These are phyloP conservation scores for Fusarium verticillioides DNA, from an alignment of 2,329 filamentous ascomycete genomes.

Conservation along the genomic window DNA sequence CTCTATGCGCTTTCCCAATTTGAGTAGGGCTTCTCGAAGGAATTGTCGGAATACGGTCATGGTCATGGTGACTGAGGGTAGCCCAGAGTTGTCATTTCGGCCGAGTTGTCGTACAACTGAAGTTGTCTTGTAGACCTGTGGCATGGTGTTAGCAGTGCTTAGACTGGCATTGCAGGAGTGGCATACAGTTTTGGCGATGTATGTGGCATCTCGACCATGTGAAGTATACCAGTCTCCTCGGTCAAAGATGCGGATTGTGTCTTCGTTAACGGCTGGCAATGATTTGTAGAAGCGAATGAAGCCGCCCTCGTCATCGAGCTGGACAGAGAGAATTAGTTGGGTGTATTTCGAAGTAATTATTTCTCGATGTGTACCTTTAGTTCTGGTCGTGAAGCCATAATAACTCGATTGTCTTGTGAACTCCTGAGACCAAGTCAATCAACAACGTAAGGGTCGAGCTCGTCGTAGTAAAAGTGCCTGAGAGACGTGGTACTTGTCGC, in stretches of 20 bases:
- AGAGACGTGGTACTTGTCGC: conserved; percentile 37
- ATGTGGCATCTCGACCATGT: conserved; percentile 86
- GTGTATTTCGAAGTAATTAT: background rate
- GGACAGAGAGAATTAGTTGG: conserved; percentile 4
- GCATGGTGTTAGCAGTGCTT: conserved; percentile 5
- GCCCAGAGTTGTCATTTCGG: conserved; percentile 81
- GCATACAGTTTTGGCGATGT: conserved; percentile 79
- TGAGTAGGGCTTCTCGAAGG: conserved; percentile 91
- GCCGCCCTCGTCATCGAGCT: conserved; percentile 96
- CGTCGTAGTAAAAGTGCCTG: conserved; percentile 7
- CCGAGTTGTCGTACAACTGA: conserved; percentile 93
- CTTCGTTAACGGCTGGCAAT: conserved; percentile 75
- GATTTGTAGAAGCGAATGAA: conserved; percentile 97
- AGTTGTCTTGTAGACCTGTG: conserved; percentile 93
- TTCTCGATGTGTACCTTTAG: conserved; percentile 65
- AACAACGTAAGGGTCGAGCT: conserved; percentile 5
- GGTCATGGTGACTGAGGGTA: conserved; percentile 95
- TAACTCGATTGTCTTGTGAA: conserved; percentile 39
- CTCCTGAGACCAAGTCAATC: conserved; percentile 12
- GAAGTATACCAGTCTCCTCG: conserved; percentile 95
- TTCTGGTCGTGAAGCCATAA: conserved; percentile 78
- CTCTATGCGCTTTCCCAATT: conserved; percentile 89
- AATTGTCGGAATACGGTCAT: conserved; percentile 96
- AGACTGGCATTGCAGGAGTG: background rate
- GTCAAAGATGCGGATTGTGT: conserved; percentile 91